These are phyloP conservation scores for Alisma plantagoaquatica DNA, from an alignment of 106 monocot genomes.

Conservation along the genomic window DNA sequence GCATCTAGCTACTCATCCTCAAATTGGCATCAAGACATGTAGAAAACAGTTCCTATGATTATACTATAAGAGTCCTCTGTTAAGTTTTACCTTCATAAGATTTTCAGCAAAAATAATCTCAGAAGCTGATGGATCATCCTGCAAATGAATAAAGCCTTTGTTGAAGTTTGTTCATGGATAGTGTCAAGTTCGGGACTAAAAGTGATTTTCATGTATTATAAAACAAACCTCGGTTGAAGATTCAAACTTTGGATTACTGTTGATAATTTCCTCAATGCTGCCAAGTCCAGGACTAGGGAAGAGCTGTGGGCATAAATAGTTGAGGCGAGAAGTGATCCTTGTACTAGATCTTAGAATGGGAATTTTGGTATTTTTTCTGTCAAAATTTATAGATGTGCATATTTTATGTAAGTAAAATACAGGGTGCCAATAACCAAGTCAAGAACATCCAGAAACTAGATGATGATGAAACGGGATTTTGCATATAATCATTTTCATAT, in stretches of 20 bases:
- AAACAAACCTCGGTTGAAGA: slow-evolving; percentile 59
- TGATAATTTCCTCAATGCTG: slow-evolving; percentile 15
- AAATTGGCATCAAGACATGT: too few relatives aligned
- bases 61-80: too few relatives aligned
- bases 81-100: slow-evolving; percentile 95
- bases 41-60: too few relatives aligned
- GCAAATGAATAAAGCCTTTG: too few relatives aligned
- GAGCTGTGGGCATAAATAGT: slow-evolving; percentile 79
- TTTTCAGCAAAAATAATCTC: slow-evolving; percentile 56
- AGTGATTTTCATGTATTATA: slow-evolving; percentile 1
- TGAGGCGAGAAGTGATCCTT: slow-evolving; percentile 70
- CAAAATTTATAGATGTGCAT: too few relatives aligned
- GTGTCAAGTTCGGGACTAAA: not conserved
- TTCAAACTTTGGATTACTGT: slow-evolving; percentile 7
- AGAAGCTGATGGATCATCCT: too few relatives aligned
- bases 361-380: slow-evolving; percentile 73
- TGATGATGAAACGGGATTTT: too few relatives aligned
- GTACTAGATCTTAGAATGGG: slow-evolving; percentile 91
- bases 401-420: too few relatives aligned
- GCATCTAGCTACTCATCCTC: too few relatives aligned
- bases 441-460: not conserved
- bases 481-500: too few relatives aligned
- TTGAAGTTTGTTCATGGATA: not conserved
- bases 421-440: not conserved
- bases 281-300: slow-evolving; percentile 65